These are phyloP conservation scores for Termitomyces sp. DNA, from an alignment of 768 basidiomycete species.

Conservation along the genomic window DNA sequence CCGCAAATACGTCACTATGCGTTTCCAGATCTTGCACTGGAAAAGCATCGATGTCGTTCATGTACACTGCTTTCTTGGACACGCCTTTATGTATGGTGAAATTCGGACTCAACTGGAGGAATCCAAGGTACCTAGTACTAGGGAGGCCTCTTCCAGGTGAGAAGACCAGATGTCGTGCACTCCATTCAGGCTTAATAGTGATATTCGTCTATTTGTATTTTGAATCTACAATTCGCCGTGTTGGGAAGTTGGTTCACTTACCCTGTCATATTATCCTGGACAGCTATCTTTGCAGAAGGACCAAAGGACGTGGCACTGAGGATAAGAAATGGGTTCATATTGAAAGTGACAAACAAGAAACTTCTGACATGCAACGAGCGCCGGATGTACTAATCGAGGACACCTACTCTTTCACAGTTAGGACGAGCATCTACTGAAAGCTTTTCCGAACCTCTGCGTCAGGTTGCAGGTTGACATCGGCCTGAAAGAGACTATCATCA, in stretches of 20 bases:
- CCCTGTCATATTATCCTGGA: constrained; percentile 38
- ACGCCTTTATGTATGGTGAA: constrained; percentile 35
- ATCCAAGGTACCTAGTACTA: constrained; percentile 45
- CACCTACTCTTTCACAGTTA: constrained; percentile 26
- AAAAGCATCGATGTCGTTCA: constrained; percentile 42
- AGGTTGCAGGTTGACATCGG: constrained; percentile 37
- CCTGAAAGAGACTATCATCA: constrained; percentile 26
- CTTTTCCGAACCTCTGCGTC: constrained; percentile 26
- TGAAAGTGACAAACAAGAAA: neutral
- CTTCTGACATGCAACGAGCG: constrained; percentile 42
- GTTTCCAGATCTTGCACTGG: constrained; percentile 40
- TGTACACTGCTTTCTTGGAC: constrained; percentile 41
- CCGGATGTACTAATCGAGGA: constrained; percentile 46
- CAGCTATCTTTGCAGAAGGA: constrained; percentile 41
- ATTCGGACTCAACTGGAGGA: neutral
- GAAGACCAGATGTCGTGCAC: constrained; percentile 55
- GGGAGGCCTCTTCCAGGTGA: constrained; percentile 38
- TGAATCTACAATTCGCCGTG: constrained; percentile 3
- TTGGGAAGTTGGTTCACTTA: constrained; percentile 17
- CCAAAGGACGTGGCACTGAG: constrained; percentile 54
- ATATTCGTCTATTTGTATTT: constrained; percentile 24
- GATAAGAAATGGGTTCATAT: neutral
- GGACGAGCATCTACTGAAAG: neutral
- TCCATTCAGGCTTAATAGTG: constrained; percentile 28
- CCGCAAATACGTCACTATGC: constrained; percentile 57